Evolutionary conservation across 2,329 filamentous ascomycete species (phyloP).

Genomic region (Talaromyces sp.): DNA sequence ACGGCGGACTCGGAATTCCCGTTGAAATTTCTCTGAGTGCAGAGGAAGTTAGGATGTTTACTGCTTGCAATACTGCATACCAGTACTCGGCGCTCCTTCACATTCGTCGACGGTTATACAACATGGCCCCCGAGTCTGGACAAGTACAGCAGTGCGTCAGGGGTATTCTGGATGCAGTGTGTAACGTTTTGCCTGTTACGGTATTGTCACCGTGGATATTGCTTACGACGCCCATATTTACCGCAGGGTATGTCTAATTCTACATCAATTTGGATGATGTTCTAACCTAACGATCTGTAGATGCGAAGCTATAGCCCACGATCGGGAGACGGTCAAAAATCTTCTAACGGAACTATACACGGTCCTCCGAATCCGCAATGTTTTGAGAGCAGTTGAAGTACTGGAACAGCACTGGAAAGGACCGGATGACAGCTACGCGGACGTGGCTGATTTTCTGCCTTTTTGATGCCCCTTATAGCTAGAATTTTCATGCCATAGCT

Average conservation of each 20-base stretch:
- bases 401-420: background rate
- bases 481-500: too few relatives aligned
- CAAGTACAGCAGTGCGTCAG: slow-evolving; percentile 15
- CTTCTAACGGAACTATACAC: background rate
- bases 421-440: background rate
- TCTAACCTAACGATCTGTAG: background rate
- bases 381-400: background rate
- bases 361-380: background rate
- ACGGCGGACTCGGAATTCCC: background rate
- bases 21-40: background rate
- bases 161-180: slow-evolving; percentile 21
- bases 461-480: background rate
- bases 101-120: background rate
- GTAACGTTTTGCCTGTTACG: slow-evolving; percentile 20
- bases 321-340: background rate
- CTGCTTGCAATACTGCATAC: background rate
- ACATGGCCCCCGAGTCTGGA: background rate
- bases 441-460: background rate
- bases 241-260: slow-evolving; percentile 20
- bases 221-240: slow-evolving; percentile 25
- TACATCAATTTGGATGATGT: background rate
- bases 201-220: slow-evolving; percentile 25
- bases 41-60: background rate
- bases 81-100: background rate
- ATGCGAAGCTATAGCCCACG: background rate